phyloP scores from a whole-genome alignment of 2,329 filamentous ascomycete species.

The Paracorniculantispora psalliotae region DNA sequence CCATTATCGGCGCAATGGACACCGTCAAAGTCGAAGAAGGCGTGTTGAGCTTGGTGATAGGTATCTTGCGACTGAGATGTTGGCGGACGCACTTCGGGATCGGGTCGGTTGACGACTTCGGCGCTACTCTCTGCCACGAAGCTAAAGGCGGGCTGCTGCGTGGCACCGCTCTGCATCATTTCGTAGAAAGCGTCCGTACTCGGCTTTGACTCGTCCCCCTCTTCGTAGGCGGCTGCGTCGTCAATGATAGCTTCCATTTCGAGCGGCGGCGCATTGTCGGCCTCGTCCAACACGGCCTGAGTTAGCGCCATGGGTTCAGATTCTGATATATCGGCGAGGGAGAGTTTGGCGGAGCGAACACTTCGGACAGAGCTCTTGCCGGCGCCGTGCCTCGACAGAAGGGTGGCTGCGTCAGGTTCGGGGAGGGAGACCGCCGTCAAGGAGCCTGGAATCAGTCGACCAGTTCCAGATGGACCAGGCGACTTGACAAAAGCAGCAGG shows the following conservation, averaged over 20 bases:
- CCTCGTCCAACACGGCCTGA: slow-evolving; percentile 48
- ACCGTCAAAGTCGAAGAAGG: slow-evolving; percentile 79
- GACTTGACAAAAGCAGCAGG: slow-evolving; percentile 64
- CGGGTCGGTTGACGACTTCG: background rate
- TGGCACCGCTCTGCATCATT: slow-evolving; percentile 19
- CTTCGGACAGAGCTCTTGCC: slow-evolving; percentile 51
- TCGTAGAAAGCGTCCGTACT: slow-evolving; percentile 29
- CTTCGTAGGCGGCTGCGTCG: slow-evolving; percentile 22
- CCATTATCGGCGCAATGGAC: slow-evolving; percentile 62
- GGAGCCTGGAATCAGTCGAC: slow-evolving; percentile 51
- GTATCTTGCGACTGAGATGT: slow-evolving; percentile 52
- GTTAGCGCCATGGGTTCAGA: slow-evolving; percentile 49
- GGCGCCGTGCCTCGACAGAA: slow-evolving; percentile 47
- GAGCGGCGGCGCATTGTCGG: slow-evolving; percentile 39
- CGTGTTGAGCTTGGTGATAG: slow-evolving; percentile 58
- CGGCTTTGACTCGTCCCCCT: slow-evolving; percentile 5
- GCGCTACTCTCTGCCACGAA: background rate
- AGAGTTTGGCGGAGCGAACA: slow-evolving; percentile 45
- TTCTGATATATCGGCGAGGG: slow-evolving; percentile 53
- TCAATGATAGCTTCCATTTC: slow-evolving; percentile 15
- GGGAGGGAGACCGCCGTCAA: slow-evolving; percentile 36
- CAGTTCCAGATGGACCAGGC: slow-evolving; percentile 57
- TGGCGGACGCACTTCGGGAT: slow-evolving; percentile 29
- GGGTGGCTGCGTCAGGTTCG: slow-evolving; percentile 35
- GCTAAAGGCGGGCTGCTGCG: background rate